Conservation (phyloP, 106 monocot genomes). For the Amphibolis antarctica region DNA sequence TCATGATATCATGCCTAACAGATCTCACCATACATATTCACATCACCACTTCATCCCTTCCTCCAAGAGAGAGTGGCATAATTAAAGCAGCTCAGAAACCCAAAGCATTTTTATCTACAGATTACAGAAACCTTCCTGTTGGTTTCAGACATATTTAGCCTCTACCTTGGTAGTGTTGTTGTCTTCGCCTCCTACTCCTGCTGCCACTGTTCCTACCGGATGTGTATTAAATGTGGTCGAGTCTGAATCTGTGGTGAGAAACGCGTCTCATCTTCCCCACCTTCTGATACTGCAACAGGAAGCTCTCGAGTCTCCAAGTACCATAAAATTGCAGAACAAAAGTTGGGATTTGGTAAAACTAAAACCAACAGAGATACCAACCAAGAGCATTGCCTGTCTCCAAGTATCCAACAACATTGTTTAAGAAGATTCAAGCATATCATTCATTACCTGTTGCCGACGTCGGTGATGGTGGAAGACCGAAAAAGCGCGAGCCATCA, state of each 20-base stretch:
- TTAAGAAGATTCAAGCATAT: neutral
- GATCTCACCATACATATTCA: neutral
- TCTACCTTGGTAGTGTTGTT: neutral
- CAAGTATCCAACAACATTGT: too few relatives aligned
- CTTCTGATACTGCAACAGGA: neutral
- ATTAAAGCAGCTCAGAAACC: neutral
- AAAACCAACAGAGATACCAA: too few relatives aligned
- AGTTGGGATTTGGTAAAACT: too few relatives aligned
- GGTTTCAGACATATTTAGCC: neutral
- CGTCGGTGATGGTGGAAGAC: slow-evolving; percentile 29
- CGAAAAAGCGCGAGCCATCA: slow-evolving; percentile 37
- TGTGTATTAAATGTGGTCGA: slow-evolving; percentile 15
- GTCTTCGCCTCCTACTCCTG: neutral
- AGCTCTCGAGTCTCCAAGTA: too few relatives aligned
- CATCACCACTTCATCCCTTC: neutral
- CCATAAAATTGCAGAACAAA: too few relatives aligned
- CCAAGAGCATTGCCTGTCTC: too few relatives aligned
- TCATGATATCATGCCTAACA: neutral
- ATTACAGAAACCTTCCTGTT: neutral
- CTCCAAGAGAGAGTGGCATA: neutral
- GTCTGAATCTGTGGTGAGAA: slow-evolving; percentile 6
- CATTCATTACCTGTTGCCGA: slow-evolving; percentile 19
- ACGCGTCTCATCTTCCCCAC: slow-evolving; percentile 5
- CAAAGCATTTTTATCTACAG: neutral
- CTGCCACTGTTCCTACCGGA: neutral